Evolutionary conservation across 306 rosid genomes (phyloP).

Genomic region (Ziziphus jujuba): DNA sequence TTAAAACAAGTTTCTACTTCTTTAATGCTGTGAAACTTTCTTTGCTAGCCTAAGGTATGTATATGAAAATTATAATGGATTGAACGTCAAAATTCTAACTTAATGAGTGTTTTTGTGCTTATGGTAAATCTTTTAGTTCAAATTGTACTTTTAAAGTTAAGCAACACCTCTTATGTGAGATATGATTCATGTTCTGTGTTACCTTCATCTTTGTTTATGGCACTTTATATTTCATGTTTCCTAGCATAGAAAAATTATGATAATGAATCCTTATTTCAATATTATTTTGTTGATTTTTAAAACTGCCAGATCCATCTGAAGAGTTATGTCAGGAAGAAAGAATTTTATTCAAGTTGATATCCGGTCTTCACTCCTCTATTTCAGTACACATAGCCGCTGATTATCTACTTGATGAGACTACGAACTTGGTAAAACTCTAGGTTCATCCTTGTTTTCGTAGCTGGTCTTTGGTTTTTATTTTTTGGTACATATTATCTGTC

Average conservation of each 20-base stretch:
- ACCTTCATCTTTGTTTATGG: neutral
- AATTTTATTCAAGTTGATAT: conserved; percentile 89
- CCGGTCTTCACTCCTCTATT: conserved; percentile 98
- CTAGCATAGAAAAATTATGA: neutral
- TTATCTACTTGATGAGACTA: conserved; percentile 74
- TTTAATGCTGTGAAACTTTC: too few relatives aligned
- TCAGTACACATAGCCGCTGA: conserved; percentile 91
- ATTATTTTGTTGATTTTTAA: conserved; percentile 4
- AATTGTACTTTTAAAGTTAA: too few relatives aligned
- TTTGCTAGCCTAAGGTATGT: too few relatives aligned
- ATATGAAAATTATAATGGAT: too few relatives aligned
- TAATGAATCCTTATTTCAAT: neutral
- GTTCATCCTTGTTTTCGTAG: neutral
- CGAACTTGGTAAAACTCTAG: conserved; percentile 49
- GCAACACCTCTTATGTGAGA: too few relatives aligned
- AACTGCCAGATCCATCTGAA: conserved; percentile 67
- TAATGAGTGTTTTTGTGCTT: too few relatives aligned
- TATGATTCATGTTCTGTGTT: too few relatives aligned
- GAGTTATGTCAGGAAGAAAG: conserved; percentile 86
- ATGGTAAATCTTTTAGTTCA: too few relatives aligned
- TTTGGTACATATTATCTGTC: neutral
- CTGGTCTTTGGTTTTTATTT: neutral
- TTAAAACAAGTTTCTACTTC: too few relatives aligned
- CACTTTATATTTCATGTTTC: neutral
- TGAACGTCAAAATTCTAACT: too few relatives aligned